Conservation (phyloP, 192 early-diverging fungal species). For the Neocallimastix lanati region DNA sequence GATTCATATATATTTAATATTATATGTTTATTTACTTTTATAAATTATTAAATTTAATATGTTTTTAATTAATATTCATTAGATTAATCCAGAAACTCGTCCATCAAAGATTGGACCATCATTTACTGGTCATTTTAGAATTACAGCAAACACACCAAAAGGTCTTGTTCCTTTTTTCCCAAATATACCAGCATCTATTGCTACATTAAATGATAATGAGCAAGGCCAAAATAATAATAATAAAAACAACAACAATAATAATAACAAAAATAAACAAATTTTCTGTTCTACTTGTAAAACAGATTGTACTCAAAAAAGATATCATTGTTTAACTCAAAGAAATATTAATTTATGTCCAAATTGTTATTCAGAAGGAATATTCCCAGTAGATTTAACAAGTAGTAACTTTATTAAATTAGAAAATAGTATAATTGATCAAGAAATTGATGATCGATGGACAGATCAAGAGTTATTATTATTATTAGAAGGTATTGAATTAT, state of each 20-base stretch:
- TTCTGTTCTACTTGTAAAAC: constrained; percentile 66
- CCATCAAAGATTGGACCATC: constrained; percentile 83
- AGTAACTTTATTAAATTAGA: constrained; percentile 75
- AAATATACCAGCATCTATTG: constrained; percentile 6
- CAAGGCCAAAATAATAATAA: no score
- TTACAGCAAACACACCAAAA: constrained; percentile 89
- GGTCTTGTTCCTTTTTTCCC: constrained; percentile 82
- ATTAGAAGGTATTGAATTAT: constrained; percentile 84
- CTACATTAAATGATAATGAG: not conserved
- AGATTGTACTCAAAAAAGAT: constrained; percentile 57
- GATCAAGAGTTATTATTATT: constrained; percentile 71
- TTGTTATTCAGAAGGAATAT: constrained; percentile 84
- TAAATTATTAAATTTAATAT: no score
- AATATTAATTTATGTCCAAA: constrained; percentile 62
- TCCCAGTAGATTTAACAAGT: constrained; percentile 61
- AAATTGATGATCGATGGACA: constrained; percentile 34
- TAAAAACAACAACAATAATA: not conserved
- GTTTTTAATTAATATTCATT: no score
- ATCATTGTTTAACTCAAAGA: constrained; percentile 58
- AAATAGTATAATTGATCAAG: constrained; percentile 3
- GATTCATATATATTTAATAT: not conserved
- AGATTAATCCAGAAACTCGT: constrained; percentile 81
- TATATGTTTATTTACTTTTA: no score
- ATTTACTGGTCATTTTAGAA: constrained; percentile 91
- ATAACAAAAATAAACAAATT: not conserved